phyloP scores from a whole-genome alignment of 345 rosid genomes.

The Gynandropsis gynandra region DNA sequence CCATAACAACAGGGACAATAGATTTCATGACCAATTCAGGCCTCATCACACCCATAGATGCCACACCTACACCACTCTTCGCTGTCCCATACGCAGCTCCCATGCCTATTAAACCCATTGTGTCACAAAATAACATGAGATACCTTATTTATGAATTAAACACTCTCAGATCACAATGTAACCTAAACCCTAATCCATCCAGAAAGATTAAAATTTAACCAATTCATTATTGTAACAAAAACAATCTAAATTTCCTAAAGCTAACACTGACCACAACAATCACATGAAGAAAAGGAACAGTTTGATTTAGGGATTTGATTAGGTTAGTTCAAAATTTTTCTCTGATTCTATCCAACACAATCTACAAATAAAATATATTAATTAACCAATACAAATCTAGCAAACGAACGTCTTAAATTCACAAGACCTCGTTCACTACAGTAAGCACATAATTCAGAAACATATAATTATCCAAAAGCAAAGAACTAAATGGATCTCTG shows the following conservation, averaged over 20 bases:
- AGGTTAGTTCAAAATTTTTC: neutral
- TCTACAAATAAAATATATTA: neutral
- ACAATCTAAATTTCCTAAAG: too few species aligned
- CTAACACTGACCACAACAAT: too few species aligned
- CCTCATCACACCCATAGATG: constrained; percentile 95
- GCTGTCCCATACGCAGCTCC: constrained; percentile 98
- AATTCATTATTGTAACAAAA: neutral
- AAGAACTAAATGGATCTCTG: neutral
- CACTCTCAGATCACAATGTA: neutral
- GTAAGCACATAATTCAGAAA: neutral
- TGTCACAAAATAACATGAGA: constrained; percentile 9
- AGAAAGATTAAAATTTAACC: neutral
- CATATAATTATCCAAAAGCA: neutral
- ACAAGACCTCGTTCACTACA: neutral
- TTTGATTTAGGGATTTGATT: too few species aligned
- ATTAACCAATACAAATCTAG: neutral
- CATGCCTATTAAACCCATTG: constrained; percentile 46
- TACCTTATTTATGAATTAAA: neutral
- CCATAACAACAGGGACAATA: constrained; percentile 96
- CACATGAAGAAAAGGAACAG: too few species aligned
- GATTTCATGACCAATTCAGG: constrained; percentile 97
- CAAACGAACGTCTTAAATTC: neutral
- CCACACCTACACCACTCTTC: constrained; percentile 93
- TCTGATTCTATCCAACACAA: neutral
- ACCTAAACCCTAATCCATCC: neutral